Evolutionary conservation across 768 basidiomycete genomes (phyloP), one percentile per base, ranked within the genome.

Genomic region (Boletus rex-veris): DNA sequence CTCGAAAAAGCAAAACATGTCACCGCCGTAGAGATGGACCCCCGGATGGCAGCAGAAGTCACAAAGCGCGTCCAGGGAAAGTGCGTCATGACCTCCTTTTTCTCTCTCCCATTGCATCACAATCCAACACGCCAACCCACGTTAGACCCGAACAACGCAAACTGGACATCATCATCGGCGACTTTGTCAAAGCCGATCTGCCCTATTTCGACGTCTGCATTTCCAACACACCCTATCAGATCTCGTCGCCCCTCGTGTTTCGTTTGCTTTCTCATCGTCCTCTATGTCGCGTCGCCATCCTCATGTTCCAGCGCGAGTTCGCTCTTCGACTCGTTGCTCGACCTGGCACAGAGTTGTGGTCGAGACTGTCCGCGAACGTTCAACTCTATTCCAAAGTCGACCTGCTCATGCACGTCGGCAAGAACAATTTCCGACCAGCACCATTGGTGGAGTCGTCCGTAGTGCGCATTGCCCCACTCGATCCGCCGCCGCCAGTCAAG

Each of bases 251-350:
- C 6, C 86, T 99, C 46, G 88, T 98, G 51, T 99, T 99, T 80
- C 90, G 92, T 55, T 83, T 99, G 33, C 85, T 98, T 45, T 98
- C 97, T 3, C 94, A 98, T 64, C 89, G 97, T 3, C 97, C 97
- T 0, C 77, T 98, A 41, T 92, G 90, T 69, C 92, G 96, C 24
- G 84, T 90, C 53, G 92, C 93, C 33, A 92, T 99, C 57, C 89
- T 99, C 75, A 99, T 99, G 97, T 99, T 99, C 76, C 97, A 99
- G 74, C 88, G 94, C 52, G 97, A 99, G 72, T 99, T 99, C 65
- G 97, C 97, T 0, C 78, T 95, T 56, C 88, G 97, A 2, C 81
- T 99, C 11, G 85, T 90, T 39, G 96, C 96, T 4, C 78, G 82
- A 21, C 93, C 97, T 0, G 85, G 85, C 8, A 85, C 90, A 4